Evolutionary conservation across 352 stramenopile genomes (phyloP).

Genomic region (Pythium brassicae): DNA sequence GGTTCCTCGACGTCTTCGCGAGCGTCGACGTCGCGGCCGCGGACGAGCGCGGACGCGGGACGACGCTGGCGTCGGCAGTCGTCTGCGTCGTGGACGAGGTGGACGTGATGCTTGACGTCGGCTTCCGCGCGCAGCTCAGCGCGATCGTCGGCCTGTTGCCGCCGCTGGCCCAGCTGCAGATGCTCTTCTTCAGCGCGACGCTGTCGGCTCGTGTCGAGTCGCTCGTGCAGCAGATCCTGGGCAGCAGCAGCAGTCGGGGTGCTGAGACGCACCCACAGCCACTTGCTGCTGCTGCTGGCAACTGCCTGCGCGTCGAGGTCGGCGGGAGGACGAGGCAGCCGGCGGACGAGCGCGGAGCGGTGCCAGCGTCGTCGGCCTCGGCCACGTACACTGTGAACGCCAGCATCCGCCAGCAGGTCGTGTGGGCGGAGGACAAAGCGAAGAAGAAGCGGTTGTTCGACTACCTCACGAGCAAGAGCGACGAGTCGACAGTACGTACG

Average conservation of each 20-base stretch:
- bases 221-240: slow-evolving; percentile 31
- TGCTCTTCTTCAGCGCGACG: slow-evolving; percentile 64
- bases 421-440: slow-evolving; percentile 47
- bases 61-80: slow-evolving; percentile 25
- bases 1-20: slow-evolving; percentile 48
- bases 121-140: slow-evolving; percentile 44
- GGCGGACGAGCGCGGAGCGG: background rate
- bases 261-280: background rate
- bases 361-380: background rate
- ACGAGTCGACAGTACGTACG: slow-evolving; percentile 51
- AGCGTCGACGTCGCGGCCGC: background rate
- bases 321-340: slow-evolving; percentile 6
- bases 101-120: slow-evolving; percentile 64
- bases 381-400: slow-evolving; percentile 22
- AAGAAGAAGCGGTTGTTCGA: slow-evolving; percentile 62
- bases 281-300: background rate
- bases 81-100: slow-evolving; percentile 73
- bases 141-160: slow-evolving; percentile 41
- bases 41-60: background rate
- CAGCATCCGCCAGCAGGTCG: slow-evolving; percentile 29
- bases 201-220: slow-evolving; percentile 36
- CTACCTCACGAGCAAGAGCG: slow-evolving; percentile 22
- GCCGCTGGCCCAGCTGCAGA: slow-evolving; percentile 21
- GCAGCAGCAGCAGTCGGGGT: background rate
- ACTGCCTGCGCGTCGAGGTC: slow-evolving; percentile 35